A percentile compares a stretch with the other conserved stretches of the same genome.
phyloP scores from a whole-genome alignment of 164 flowering plant genomes.

The Stephania cephalantha region DNA sequence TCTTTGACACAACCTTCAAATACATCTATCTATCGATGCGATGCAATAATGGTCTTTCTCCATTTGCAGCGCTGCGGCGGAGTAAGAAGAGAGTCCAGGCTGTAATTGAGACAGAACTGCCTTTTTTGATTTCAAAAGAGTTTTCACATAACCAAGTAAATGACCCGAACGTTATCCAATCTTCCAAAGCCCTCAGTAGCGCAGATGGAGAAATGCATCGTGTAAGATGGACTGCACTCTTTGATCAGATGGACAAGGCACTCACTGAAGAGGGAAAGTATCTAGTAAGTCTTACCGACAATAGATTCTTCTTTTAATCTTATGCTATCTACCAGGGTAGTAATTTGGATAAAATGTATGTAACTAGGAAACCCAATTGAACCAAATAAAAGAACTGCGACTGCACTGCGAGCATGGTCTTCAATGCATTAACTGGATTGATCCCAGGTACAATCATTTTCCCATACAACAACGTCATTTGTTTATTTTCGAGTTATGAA shows the following conservation, averaged over 20 bases:
- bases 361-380: slow-evolving; percentile 58
- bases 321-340: background rate
- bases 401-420: slow-evolving; percentile 60
- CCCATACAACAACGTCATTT: too few relatives aligned
- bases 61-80: slow-evolving; percentile 56
- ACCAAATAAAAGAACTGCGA: slow-evolving; percentile 76
- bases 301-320: background rate
- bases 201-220: slow-evolving; percentile 46
- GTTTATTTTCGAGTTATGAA: background rate
- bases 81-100: slow-evolving; percentile 79
- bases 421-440: slow-evolving; percentile 27
- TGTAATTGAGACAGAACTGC: slow-evolving; percentile 64
- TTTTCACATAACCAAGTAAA: slow-evolving; percentile 47
- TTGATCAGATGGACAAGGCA: slow-evolving; percentile 74
- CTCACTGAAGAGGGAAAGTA: slow-evolving; percentile 76
- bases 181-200: slow-evolving; percentile 17
- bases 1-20: background rate
- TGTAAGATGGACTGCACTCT: slow-evolving; percentile 55
- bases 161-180: slow-evolving; percentile 20
- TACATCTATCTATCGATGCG: slow-evolving; percentile 1
- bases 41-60: background rate
- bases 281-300: slow-evolving; percentile 42
- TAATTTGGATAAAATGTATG: background rate
- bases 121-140: slow-evolving; percentile 54
- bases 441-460: slow-evolving; percentile 30